A percentile compares a stretch with the other conserved stretches of the same genome.
Evolutionary conservation across 2,329 filamentous ascomycete species (phyloP).

Genomic region (Dryadomyces quercus-mongolicae): DNA sequence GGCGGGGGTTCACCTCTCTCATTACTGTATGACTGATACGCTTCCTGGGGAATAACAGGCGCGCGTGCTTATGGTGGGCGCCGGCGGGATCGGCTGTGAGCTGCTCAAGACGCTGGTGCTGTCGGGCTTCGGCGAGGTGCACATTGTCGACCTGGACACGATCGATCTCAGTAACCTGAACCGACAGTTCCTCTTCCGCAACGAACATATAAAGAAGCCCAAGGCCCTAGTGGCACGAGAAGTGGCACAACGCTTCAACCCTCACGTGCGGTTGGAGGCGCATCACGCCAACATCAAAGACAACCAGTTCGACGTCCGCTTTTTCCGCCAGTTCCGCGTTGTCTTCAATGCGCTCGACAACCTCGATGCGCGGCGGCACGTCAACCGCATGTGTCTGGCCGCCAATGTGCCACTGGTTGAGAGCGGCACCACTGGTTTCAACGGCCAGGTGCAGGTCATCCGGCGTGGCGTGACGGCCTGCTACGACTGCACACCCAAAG

Average conservation of each 20-base stretch:
- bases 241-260: conserved; percentile 82
- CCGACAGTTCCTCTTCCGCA: conserved; percentile 90
- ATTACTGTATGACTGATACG: too few species aligned
- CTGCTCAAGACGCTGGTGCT: conserved; percentile 92
- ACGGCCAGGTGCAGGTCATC: conserved; percentile 94
- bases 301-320: conserved; percentile 68
- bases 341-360: conserved; percentile 98
- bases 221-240: conserved; percentile 73
- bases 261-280: conserved; percentile 71
- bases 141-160: conserved; percentile 93
- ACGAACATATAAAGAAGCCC: conserved; percentile 95
- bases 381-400: conserved; percentile 94
- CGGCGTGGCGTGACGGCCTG: conserved; percentile 86
- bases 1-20: too few species aligned
- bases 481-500: conserved; percentile 89
- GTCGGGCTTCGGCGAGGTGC: conserved; percentile 81
- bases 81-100: conserved; percentile 95
- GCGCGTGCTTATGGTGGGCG: conserved; percentile 85
- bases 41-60: conserved; percentile 38
- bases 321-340: conserved; percentile 72
- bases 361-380: conserved; percentile 81
- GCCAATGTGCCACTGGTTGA: conserved; percentile 86
- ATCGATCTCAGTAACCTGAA: conserved; percentile 98
- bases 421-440: conserved; percentile 95
- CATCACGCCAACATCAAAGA: conserved; percentile 96